phyloP scores from a whole-genome alignment of 495 filamentous ascomycete genomes.

The Glarea lozoyensis region DNA sequence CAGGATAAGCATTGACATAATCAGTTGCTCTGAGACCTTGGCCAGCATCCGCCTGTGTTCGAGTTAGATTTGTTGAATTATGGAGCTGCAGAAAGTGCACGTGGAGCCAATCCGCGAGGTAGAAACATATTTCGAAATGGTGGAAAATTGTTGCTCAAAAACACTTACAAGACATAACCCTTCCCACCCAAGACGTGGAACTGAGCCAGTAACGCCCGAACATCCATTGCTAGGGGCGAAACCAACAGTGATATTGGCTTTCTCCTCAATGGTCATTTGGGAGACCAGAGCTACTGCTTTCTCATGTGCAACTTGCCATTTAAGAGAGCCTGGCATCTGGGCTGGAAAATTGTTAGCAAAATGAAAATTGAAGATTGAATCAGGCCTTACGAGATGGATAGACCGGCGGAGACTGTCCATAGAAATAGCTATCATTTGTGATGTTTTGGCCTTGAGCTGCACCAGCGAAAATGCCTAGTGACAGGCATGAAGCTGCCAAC shows the following conservation, averaged over 20 bases:
- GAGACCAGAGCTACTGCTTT: conserved; percentile 45
- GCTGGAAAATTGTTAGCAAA: not conserved
- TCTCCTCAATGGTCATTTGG: conserved; percentile 51
- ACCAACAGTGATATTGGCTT: conserved; percentile 67
- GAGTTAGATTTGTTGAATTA: conserved; percentile 42
- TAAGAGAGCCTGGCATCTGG: conserved; percentile 16
- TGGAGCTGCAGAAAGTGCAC: too few species aligned
- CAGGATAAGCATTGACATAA: conserved; percentile 40
- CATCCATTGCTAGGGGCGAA: conserved; percentile 13
- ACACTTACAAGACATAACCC: conserved; percentile 59
- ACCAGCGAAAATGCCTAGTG: too few species aligned
- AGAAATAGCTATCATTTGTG: conserved; percentile 37
- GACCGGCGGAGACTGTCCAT: conserved; percentile 46
- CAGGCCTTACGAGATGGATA: conserved; percentile 41
- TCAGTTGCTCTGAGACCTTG: conserved; percentile 52
- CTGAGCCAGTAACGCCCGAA: conserved; percentile 16
- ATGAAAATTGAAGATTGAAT: not conserved
- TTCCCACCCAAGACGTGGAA: conserved; percentile 46
- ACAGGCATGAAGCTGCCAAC: too few species aligned
- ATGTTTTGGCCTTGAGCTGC: too few species aligned
- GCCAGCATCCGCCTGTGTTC: conserved; percentile 46
- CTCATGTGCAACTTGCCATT: conserved; percentile 37
- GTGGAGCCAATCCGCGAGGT: too few species aligned
- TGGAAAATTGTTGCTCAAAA: too few species aligned
- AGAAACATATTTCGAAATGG: too few species aligned